Percentiles rank a stretch among this genome's conserved stretches.
Evolutionary conservation across 176 grass and related monocot genomes (phyloP).

Genomic region (Thinopyrum elongatum): DNA sequence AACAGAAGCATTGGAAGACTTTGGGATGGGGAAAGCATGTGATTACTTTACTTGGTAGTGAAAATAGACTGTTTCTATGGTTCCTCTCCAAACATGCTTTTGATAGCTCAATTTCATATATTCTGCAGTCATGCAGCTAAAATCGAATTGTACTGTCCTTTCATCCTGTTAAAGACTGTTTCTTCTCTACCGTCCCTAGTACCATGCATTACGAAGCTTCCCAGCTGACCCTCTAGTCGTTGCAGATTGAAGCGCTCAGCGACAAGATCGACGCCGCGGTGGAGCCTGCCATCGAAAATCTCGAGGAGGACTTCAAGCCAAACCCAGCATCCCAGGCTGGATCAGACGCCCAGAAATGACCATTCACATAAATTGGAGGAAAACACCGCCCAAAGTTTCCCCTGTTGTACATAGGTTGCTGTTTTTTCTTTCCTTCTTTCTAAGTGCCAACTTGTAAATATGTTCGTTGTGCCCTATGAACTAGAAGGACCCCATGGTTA

Average conservation of each 20-base stretch:
- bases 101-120: background rate
- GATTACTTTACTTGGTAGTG: background rate
- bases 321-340: background rate
- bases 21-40: slow-evolving; percentile 11
- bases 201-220: background rate
- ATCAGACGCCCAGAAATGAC: slow-evolving; percentile 35
- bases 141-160: background rate
- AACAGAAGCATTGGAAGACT: slow-evolving; percentile 14
- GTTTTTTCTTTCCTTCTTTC: background rate
- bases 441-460: slow-evolving; percentile 26
- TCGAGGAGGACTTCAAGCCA: slow-evolving; percentile 48
- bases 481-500: background rate
- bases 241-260: slow-evolving; percentile 49
- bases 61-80: background rate
- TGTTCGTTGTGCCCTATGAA: background rate
- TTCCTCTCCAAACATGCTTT: background rate
- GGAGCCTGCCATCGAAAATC: slow-evolving; percentile 53
- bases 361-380: background rate
- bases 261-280: slow-evolving; percentile 33
- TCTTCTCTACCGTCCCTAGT: background rate
- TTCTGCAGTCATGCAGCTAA: background rate
- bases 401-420: slow-evolving; percentile 32
- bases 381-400: background rate
- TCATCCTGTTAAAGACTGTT: background rate
- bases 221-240: background rate